phyloP scores from a whole-genome alignment of 2,329 filamentous ascomycete genomes.

The Xylaria sp. region DNA sequence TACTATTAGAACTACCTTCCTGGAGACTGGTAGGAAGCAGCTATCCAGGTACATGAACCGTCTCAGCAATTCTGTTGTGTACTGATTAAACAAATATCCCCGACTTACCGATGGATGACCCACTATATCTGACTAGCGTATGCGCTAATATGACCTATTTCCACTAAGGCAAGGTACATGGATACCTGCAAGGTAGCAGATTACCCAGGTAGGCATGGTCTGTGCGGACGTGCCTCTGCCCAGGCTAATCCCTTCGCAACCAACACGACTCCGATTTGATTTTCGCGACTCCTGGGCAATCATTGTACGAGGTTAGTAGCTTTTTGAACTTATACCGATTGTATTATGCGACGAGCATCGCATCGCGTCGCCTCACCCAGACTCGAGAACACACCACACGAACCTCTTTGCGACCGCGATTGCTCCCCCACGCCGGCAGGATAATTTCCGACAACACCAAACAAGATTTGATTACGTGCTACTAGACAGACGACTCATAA shows the following conservation, averaged over 20 bases:
- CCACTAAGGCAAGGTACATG: background rate
- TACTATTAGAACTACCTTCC: background rate
- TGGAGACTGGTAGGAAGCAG: too few relatives aligned
- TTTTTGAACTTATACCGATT: conserved; percentile 9
- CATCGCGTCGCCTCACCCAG: conserved; percentile 32
- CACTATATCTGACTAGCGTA: background rate
- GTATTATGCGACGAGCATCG: conserved; percentile 33
- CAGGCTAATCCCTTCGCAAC: conserved; percentile 34
- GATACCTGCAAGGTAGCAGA: background rate
- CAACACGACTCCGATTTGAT: conserved; percentile 34
- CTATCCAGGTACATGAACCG: too few relatives aligned
- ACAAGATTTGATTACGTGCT: conserved; percentile 1
- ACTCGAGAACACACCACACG: conserved; percentile 18
- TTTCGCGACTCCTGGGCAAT: conserved; percentile 37
- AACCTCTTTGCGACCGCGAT: conserved; percentile 20
- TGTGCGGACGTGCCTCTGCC: conserved; percentile 19
- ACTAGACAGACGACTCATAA: background rate
- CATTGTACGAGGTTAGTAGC: conserved; percentile 30
- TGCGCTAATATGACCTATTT: too few relatives aligned
- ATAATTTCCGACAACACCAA: background rate
- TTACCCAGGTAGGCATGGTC: conserved; percentile 4
- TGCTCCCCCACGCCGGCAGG: background rate
- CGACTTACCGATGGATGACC: background rate
- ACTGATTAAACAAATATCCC: conserved; percentile 1
- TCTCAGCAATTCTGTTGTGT: background rate